Evolutionary conservation across 495 filamentous ascomycete species (phyloP).

Genomic region (Articulospora tetracladia): DNA sequence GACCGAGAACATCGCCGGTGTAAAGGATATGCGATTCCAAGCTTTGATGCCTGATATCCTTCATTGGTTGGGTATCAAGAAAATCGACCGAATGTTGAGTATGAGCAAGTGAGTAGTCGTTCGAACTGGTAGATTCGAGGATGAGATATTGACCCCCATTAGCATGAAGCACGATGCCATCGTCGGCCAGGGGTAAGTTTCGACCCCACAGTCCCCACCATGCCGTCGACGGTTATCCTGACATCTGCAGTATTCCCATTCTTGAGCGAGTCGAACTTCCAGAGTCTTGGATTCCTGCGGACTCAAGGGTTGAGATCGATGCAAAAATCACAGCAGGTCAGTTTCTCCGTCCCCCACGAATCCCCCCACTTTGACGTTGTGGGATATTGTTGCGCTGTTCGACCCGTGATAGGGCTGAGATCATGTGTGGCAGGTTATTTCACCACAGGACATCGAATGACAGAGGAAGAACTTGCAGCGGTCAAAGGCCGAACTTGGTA

Average conservation of each 20-base stretch:
- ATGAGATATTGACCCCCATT: constrained; percentile 17
- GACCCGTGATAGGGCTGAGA: constrained; percentile 27
- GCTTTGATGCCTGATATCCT: constrained; percentile 98
- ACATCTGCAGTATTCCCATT: constrained; percentile 67
- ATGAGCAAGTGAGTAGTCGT: constrained; percentile 79
- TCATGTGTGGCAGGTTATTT: constrained; percentile 51
- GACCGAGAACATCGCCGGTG: constrained; percentile 95
- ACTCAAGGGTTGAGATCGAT: constrained; percentile 96
- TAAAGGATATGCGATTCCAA: constrained; percentile 98
- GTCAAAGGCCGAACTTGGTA: constrained; percentile 92
- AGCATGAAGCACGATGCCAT: constrained; percentile 99
- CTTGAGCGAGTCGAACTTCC: constrained; percentile 90
- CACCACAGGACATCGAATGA: constrained; percentile 90
- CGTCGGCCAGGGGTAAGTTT: constrained; percentile 75
- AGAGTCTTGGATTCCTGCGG: constrained; percentile 89
- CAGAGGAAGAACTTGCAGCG: constrained; percentile 75
- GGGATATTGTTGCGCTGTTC: background rate
- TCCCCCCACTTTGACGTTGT: constrained; percentile 6
- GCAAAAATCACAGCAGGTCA: constrained; percentile 97
- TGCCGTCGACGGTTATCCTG: background rate
- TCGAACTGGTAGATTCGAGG: background rate
- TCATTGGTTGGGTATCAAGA: constrained; percentile 97
- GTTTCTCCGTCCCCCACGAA: constrained; percentile 31
- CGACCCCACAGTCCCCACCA: background rate
- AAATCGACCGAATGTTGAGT: constrained; percentile 97